A percentile compares a stretch with the other conserved stretches of the same genome.
These are phyloP conservation scores for Astragalus membranaceus DNA, from an alignment of 306 rosid genomes.

Conservation along the genomic window DNA sequence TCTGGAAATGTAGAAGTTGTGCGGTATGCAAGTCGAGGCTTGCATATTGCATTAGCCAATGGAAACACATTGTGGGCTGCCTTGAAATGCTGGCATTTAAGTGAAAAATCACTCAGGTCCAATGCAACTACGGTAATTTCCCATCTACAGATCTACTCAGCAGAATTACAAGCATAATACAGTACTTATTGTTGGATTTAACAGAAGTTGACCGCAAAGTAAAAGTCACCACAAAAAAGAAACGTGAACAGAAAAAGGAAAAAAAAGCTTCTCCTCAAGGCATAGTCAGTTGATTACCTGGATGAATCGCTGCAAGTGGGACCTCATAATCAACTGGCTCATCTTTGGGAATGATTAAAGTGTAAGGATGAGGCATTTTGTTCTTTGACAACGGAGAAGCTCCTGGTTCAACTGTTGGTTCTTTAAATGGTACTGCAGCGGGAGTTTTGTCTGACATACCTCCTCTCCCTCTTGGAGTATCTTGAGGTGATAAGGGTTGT, in stretches of 20 bases:
- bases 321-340: constrained; percentile 55
- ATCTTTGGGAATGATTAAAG: constrained; percentile 64
- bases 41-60: not conserved
- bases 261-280: not conserved
- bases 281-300: constrained; percentile 40
- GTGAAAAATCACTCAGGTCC: not conserved
- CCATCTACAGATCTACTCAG: not conserved
- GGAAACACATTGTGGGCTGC: not conserved
- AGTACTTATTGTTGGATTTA: not conserved
- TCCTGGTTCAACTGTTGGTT: constrained; percentile 34
- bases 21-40: not conserved
- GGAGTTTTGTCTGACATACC: constrained; percentile 20
- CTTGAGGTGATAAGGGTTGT: constrained; percentile 45
- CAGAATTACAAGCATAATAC: constrained; percentile 3
- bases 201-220: not conserved
- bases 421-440: constrained; percentile 28
- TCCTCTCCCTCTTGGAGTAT: constrained; percentile 27
- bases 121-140: not conserved
- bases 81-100: not conserved
- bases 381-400: constrained; percentile 13
- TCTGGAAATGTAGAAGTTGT: not conserved
- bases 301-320: constrained; percentile 57
- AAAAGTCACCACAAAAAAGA: not conserved
- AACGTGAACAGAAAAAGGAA: not conserved
- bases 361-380: constrained; percentile 23